Evolutionary conservation across 2,329 filamentous ascomycete species (phyloP).

Genomic region (Monilinia fructicola): DNA sequence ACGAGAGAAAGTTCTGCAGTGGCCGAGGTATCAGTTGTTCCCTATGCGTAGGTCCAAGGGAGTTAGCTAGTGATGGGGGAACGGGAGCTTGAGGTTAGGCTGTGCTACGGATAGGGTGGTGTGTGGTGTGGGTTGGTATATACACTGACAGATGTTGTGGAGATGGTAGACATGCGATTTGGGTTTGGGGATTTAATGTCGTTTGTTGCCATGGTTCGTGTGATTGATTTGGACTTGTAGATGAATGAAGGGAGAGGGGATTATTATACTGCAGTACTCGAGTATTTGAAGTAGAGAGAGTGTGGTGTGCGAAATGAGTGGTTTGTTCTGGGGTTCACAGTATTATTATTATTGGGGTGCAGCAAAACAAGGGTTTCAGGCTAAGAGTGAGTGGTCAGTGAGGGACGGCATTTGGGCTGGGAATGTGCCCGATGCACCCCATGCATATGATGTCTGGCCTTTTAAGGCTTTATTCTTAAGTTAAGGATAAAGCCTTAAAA

Average conservation of each 20-base stretch:
- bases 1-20: slow-evolving; percentile 48
- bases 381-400: slow-evolving; percentile 10
- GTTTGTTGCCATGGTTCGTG: slow-evolving; percentile 27
- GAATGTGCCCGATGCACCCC: slow-evolving; percentile 14
- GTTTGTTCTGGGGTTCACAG: slow-evolving; percentile 1
- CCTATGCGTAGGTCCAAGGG: slow-evolving; percentile 23
- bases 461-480: no score
- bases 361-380: slow-evolving; percentile 7
- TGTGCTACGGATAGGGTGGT: slow-evolving; percentile 1
- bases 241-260: neutral
- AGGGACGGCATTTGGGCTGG: neutral
- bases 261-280: neutral
- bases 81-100: slow-evolving; percentile 14
- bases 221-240: neutral
- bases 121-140: neutral
- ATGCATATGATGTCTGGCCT: no score
- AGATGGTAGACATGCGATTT: slow-evolving; percentile 29
- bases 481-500: no score
- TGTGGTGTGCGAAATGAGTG: neutral
- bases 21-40: slow-evolving; percentile 34
- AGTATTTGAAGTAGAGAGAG: neutral
- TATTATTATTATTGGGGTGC: neutral
- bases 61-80: neutral
- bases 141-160: slow-evolving; percentile 29
- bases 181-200: slow-evolving; percentile 27